Conservation (phyloP, 2,329 filamentous ascomycete genomes). For the Cladophialophora exuberans region DNA sequence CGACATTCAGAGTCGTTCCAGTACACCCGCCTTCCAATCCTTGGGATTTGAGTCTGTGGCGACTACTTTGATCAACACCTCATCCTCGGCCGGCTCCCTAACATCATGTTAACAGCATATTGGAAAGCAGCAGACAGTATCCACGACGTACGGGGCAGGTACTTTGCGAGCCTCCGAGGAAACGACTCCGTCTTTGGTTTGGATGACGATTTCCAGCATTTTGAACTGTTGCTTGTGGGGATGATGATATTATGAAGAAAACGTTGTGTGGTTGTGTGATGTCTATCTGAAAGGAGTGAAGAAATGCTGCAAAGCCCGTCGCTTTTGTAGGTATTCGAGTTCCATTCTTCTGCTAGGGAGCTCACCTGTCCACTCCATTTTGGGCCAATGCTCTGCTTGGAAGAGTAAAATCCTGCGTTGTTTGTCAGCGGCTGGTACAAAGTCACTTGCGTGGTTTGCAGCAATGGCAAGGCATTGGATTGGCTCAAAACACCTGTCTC, state of each 20-base stretch:
- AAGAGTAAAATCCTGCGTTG: not conserved
- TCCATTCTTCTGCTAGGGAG: too few species aligned
- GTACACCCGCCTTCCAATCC: conserved; percentile 46
- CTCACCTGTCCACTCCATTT: too few species aligned
- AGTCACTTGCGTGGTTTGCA: not conserved
- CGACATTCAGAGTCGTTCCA: not conserved
- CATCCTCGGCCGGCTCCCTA: conserved; percentile 28
- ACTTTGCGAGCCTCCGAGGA: conserved; percentile 9
- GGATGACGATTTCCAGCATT: conserved; percentile 5
- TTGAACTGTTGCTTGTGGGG: not conserved
- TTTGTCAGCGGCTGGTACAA: not conserved
- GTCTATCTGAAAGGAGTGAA: too few species aligned
- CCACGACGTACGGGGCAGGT: conserved; percentile 1
- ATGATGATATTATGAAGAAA: not conserved
- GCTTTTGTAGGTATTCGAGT: too few species aligned
- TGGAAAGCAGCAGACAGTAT: not conserved
- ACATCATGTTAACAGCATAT: not conserved
- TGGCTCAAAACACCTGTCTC: too few species aligned
- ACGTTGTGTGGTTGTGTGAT: too few species aligned
- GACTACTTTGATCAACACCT: conserved; percentile 11
- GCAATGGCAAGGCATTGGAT: not conserved
- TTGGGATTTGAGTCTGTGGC: conserved; percentile 46
- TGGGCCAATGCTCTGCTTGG: conserved; percentile 3
- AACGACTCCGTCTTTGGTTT: conserved; percentile 3
- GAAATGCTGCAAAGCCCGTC: too few species aligned